Evolutionary conservation across 148 eudicot genomes (phyloP), one percentile per base, ranked within the genome.

Genomic region (Spergularia bocconei): DNA sequence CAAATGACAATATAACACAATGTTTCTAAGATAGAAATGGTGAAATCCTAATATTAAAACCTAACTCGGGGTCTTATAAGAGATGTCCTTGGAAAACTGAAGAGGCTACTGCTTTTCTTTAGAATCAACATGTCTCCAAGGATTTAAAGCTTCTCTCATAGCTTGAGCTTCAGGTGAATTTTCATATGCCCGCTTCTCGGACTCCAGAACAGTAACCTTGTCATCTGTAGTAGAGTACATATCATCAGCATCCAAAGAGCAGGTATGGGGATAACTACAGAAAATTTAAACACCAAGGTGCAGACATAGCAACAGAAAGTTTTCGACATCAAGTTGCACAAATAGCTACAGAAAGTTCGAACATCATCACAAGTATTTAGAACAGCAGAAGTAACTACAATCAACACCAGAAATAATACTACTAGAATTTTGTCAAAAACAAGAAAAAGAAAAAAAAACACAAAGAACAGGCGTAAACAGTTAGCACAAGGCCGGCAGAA

Each of bases 181-280:
- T 73, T 93, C 98, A 90, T 89, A 91, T 13, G 88, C 98, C 72
- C 89, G 88, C 86, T 91, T 93, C 77, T 93, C 96, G 1, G 93
- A 78, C 80, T 93, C 98, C 79, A 91, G 56, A 64, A 79, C 98
- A 48, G 98, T 87, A 71, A 93, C 98, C 77, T 89, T 88, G 82
- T 93, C 98, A 84, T 93, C 98, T 93, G 90, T 83, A 74, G 16
- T 41, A 11, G 47, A 67, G 21, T 6, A 64, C 11, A 63, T 13
- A 33, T 21, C 53, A 69, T 77, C 58, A 77, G 68, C 29, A 8
- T 50, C 54, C 13, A 48, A 36, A 13, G 50, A 48, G 44, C 72
- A 52, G 12, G 19, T 51, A 51, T 25, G 55, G 23, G 52, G 47
- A 1, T 41, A 50, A 51, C 69, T 39, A 17, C 41, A 6, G n/a